Evolutionary conservation across 2,329 filamentous ascomycete genomes (phyloP), one percentile per base, ranked within the genome.

Genomic region (Septoria petroselini): DNA sequence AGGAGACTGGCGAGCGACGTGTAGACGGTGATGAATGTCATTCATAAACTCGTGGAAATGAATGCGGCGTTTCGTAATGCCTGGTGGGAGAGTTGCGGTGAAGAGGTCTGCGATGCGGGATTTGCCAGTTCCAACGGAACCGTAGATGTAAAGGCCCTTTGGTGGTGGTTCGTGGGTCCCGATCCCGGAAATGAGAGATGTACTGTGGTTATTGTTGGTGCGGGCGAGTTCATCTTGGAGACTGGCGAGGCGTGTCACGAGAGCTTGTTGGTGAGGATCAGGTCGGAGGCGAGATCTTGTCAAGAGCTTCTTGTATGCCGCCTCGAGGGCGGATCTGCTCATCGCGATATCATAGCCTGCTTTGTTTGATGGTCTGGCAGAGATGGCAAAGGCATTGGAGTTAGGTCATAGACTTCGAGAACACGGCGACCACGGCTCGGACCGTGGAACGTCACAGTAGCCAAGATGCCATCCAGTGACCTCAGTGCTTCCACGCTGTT

Each of bases 1-100:
- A 21, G 76, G 69, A 6, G 70, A 54, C 29, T 64, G 54, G 33
- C 47, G 52, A 23, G 54, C 42, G 7, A 37, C 8, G 21, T 52
- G 53, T 4, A 49, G 33, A 37, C 82, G 79, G 1, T 84, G 82
- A 29, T 89, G 75, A 0, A 81, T 81, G 55, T 89, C 82, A 9
- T 90, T 73, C 84, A 91, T 91, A 60, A 91, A 91, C 0, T 84
- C 86, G 64, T 88, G 88, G 66, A 89, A 91, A 63, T 91, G 86
- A 80, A 84, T 88, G 49, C 86, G 74, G 57, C 77, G 75, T 2
- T 19, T 30, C 0, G 48, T 12, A 3, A 58, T 48, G 2, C 40
- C n/a, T 7, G 37, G 23, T 2, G 86, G 86, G 2, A 91, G 70
- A 23, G 83, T 84, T 19, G 87, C 81, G 4, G 85, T 83, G 9